Conservation (phyloP, 2,329 filamentous ascomycete species). For the Aspergillus sp. region DNA sequence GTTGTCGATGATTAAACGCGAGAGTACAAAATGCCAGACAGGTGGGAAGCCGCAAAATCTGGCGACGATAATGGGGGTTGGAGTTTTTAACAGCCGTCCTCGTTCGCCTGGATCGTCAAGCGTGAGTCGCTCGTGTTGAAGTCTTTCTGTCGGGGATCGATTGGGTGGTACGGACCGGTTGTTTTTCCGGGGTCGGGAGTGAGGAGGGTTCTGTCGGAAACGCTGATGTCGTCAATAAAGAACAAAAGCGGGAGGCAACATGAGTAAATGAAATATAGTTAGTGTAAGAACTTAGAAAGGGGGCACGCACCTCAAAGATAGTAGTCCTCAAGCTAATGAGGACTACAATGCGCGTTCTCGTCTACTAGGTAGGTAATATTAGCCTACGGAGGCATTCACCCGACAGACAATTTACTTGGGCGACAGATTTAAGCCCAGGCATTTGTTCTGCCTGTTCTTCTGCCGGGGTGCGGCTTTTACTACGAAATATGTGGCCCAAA, state of each 20-base stretch:
- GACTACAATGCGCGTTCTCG: background rate
- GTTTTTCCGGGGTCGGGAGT: conserved; percentile 32
- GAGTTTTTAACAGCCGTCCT: conserved; percentile 20
- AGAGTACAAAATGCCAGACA: conserved; percentile 12
- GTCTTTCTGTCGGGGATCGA: conserved; percentile 23
- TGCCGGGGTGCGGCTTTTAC: conserved; percentile 15
- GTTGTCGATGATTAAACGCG: background rate
- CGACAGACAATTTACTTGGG: conserved; percentile 5
- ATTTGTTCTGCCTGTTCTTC: background rate
- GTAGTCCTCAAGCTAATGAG: background rate
- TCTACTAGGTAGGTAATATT: background rate
- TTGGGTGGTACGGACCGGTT: conserved; percentile 28
- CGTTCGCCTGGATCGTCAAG: conserved; percentile 17
- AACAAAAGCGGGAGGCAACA: background rate
- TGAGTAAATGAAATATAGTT: background rate
- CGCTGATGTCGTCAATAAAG: conserved; percentile 17
- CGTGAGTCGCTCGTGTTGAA: conserved; percentile 31
- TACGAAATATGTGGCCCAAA: conserved; percentile 11
- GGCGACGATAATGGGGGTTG: conserved; percentile 13
- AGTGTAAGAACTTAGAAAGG: background rate
- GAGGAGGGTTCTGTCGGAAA: conserved; percentile 7
- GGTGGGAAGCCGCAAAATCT: conserved; percentile 14
- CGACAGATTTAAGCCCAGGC: background rate
- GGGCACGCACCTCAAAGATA: conserved; percentile 17
- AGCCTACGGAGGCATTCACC: conserved; percentile 4